These are phyloP conservation scores for Xylaria palmicola DNA, from an alignment of 495 filamentous ascomycete species.

Conservation along the genomic window DNA sequence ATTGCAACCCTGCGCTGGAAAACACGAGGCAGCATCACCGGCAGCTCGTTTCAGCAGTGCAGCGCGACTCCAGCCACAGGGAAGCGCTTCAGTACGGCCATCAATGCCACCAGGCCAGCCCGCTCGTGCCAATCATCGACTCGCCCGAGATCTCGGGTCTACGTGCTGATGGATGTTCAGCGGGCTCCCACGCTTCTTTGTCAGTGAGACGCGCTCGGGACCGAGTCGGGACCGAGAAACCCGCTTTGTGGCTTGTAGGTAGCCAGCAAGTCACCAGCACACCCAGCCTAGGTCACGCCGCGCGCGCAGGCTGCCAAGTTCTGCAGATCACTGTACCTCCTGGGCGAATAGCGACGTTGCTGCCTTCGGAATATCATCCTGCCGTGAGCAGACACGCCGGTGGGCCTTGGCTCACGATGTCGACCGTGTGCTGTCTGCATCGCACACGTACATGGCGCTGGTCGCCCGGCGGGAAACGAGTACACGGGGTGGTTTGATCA, in stretches of 20 bases:
- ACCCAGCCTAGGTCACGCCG: background rate
- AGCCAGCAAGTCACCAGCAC: background rate
- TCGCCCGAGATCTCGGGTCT: background rate
- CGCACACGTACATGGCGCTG: background rate
- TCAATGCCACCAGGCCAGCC: too few relatives aligned
- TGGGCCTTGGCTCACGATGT: background rate
- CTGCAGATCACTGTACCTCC: background rate
- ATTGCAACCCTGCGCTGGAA: constrained; percentile 12
- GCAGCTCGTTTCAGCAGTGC: background rate
- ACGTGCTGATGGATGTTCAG: background rate
- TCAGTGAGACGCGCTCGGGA: background rate
- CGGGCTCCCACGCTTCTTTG: background rate
- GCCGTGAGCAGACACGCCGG: background rate
- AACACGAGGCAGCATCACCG: background rate
- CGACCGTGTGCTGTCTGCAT: background rate
- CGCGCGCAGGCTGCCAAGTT: background rate
- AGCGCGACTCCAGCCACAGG: background rate
- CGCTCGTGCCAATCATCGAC: background rate
- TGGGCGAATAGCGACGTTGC: background rate
- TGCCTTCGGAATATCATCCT: background rate
- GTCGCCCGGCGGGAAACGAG: background rate
- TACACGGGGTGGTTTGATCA: background rate
- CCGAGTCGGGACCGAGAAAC: constrained; percentile 15
- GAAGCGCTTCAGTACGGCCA: too few relatives aligned
- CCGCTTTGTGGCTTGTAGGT: background rate